phyloP scores from a whole-genome alignment of 805 yeast genomes.

The Torulaspora maleeae region DNA sequence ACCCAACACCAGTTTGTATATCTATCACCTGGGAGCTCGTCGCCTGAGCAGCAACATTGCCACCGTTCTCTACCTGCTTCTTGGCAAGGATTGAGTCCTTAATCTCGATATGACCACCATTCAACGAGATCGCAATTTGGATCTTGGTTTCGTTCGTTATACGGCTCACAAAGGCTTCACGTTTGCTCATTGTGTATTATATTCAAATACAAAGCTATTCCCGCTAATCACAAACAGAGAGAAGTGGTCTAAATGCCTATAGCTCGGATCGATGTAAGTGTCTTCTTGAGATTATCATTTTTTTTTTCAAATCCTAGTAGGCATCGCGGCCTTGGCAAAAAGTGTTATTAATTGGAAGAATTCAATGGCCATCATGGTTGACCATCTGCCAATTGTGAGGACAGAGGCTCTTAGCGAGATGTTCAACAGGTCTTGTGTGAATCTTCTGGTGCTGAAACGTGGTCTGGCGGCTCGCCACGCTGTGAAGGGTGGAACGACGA shows the following conservation, averaged over 20 bases:
- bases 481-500: slow-evolving; percentile 4
- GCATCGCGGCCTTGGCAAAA: no score
- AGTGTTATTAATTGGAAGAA: no score
- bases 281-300: no score
- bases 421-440: neutral
- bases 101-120: slow-evolving; percentile 74
- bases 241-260: neutral
- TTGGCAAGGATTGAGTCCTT: slow-evolving; percentile 51
- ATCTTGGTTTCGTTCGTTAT: slow-evolving; percentile 92
- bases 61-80: slow-evolving; percentile 32
- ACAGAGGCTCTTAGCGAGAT: neutral
- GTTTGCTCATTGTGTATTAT: slow-evolving; percentile 18
- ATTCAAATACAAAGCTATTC: neutral
- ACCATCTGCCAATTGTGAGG: neutral
- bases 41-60: slow-evolving; percentile 61
- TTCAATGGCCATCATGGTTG: no score
- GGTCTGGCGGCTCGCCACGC: slow-evolving; percentile 7
- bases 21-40: slow-evolving; percentile 69
- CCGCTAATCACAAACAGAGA: neutral
- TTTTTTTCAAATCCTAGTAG: no score
- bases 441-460: neutral
- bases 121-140: slow-evolving; percentile 75
- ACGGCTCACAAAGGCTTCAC: slow-evolving; percentile 43
- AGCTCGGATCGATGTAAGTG: no score
- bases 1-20: slow-evolving; percentile 90